Percentiles rank a stretch among this genome's conserved stretches.
phyloP scores from a whole-genome alignment of 441 rosid species.

The Brassica balearica region DNA sequence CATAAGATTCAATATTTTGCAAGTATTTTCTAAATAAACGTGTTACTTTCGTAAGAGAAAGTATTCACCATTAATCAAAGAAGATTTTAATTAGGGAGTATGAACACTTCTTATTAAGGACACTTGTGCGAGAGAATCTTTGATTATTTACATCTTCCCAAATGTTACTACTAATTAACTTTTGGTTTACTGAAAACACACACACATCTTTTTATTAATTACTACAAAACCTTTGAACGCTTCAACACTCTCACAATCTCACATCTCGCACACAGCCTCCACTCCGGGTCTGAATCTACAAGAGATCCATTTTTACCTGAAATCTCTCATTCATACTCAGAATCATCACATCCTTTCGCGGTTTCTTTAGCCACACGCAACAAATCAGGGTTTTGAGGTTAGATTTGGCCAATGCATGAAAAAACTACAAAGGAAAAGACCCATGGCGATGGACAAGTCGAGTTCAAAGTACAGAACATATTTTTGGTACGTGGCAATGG shows the following conservation, averaged over 20 bases:
- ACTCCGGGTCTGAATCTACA: slow-evolving; percentile 31
- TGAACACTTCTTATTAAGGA: slow-evolving; percentile 2
- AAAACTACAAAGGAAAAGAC: slow-evolving; percentile 36
- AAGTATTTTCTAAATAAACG: background rate
- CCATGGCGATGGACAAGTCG: slow-evolving; percentile 48
- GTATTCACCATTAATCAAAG: background rate
- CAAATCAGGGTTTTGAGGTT: background rate
- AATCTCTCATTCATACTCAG: slow-evolving; percentile 27
- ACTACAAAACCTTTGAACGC: slow-evolving; percentile 47
- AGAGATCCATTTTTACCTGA: slow-evolving; percentile 27
- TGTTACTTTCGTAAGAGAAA: background rate
- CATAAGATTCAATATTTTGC: background rate
- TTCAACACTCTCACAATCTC: slow-evolving; percentile 39
- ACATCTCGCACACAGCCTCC: slow-evolving; percentile 21
- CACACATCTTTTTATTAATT: slow-evolving; percentile 24
- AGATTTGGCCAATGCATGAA: slow-evolving; percentile 40
- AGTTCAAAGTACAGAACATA: slow-evolving; percentile 47
- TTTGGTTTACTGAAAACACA: slow-evolving; percentile 7
- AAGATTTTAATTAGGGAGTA: background rate
- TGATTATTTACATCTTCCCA: slow-evolving; percentile 7
- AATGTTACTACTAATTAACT: slow-evolving; percentile 10
- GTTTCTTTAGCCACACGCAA: slow-evolving; percentile 26
- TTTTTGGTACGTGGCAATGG: slow-evolving; percentile 59
- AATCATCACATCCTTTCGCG: slow-evolving; percentile 17
- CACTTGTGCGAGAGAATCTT: background rate